Base-by-base conservation (phyloP, 2,329 filamentous ascomycete genomes). In the Fusarium piperis region DNA sequence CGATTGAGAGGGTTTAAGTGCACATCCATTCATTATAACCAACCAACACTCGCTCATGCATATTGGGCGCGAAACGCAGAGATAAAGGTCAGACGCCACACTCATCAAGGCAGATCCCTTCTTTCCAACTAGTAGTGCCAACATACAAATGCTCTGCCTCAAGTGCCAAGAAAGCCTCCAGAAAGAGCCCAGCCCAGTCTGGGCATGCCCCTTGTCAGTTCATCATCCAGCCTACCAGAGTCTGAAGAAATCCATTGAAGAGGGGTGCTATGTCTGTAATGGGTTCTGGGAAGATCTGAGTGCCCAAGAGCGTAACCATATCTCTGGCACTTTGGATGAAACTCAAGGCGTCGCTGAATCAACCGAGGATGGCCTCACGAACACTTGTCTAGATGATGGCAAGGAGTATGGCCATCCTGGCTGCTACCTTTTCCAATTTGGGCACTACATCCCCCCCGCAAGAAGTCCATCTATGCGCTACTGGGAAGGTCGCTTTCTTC, bases 391-490 rank as follows among this genome's bases (percentile, higher is more conserved):
- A 3, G 3, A 0, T 13, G n/a, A 39, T 7, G n/a, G 11, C n/a
- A 39, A 39, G 38, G 3, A 7, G 13, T 20, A 41, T 20, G 18
- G 38, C 12, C 38, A 41, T 41, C 18, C 18, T 41, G 38, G 38
- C 38, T 8, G 38, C 18, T 41, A 41, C 38, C 38, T 41, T 20
- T 20, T 41, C 38, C 6, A 13, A 2, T 11, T 41, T 41, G 11
- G 3, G 18, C 20, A 41, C 38, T 13, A 7, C 38, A 13, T 20
- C 3, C 18, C 38, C 6, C 8, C 11, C 11, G 4, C 20, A 6
- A 3, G 13, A 3, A 2, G n/a, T 41, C 0, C 11, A 1, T 3
- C 18, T 13, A 13, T 12, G 20, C n/a, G 6, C 13, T 7, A 1
- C 11, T 7, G 18, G 11, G 20, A 18, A 41, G 38, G 6, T n/a